These are phyloP conservation scores for Fusarium goolgardi DNA, from an alignment of 2,329 filamentous ascomycete genomes.

Conservation along the genomic window DNA sequence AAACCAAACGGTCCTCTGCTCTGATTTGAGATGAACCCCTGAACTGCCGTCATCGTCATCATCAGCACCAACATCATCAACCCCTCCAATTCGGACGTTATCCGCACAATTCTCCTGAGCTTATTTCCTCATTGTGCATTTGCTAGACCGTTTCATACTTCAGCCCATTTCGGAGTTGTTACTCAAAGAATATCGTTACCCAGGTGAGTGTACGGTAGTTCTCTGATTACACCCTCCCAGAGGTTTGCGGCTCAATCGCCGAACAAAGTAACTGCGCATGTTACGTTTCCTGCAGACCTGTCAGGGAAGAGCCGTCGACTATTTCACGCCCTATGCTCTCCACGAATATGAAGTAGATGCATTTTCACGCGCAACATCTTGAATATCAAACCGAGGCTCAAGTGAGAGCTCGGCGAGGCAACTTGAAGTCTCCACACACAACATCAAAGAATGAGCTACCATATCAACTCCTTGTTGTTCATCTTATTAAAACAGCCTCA, in stretches of 20 bases:
- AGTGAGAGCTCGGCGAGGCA: constrained; percentile 18
- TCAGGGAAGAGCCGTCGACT: constrained; percentile 26
- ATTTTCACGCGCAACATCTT: constrained; percentile 34
- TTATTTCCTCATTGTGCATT: constrained; percentile 23
- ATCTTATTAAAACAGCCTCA: constrained; percentile 13
- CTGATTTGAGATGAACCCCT: constrained; percentile 23
- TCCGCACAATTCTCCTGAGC: constrained; percentile 28
- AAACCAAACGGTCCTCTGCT: constrained; percentile 26
- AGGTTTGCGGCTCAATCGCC: constrained; percentile 38
- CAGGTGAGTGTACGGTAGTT: constrained; percentile 29
- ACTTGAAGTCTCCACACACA: constrained; percentile 20
- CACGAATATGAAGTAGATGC: constrained; percentile 6
- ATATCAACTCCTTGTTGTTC: constrained; percentile 23
- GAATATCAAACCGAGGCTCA: constrained; percentile 38
- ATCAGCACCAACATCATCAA: constrained; percentile 21
- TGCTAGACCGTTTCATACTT: constrained; percentile 25
- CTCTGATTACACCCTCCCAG: constrained; percentile 26
- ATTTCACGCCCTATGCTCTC: constrained; percentile 9
- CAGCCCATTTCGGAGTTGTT: constrained; percentile 21
- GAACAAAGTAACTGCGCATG: constrained; percentile 10
- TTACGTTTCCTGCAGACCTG: constrained; percentile 21
- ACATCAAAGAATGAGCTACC: constrained; percentile 5
- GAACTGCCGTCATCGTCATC: constrained; percentile 21
- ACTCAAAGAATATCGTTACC: constrained; percentile 21
- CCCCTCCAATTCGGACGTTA: constrained; percentile 39